Evolutionary conservation across 495 filamentous ascomycete genomes (phyloP).

Genomic region (Chaetomium tenue): DNA sequence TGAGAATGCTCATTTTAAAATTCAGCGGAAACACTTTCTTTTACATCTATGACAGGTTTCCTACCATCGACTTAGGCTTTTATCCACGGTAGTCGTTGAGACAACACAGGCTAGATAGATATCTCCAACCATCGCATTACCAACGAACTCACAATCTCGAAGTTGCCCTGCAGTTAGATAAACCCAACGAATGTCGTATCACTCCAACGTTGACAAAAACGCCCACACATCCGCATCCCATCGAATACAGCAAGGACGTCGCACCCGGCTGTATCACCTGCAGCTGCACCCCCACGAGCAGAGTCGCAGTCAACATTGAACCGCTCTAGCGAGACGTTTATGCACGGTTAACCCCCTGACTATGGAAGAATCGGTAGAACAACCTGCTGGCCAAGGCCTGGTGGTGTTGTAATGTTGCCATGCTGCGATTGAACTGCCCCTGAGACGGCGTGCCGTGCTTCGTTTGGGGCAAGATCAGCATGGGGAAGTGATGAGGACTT

Average conservation of each 20-base stretch:
- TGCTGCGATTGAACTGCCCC: neutral
- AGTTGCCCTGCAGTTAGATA: no score
- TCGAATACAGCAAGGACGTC: neutral
- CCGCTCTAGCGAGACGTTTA: neutral
- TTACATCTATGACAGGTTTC: no score
- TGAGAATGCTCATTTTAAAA: no score
- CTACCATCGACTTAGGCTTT: no score
- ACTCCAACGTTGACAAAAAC: no score
- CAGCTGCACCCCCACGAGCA: no score
- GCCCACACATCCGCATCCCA: neutral
- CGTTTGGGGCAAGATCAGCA: neutral
- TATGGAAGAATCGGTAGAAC: slow-evolving; percentile 1
- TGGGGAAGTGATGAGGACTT: neutral
- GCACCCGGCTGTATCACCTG: neutral
- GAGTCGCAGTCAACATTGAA: neutral
- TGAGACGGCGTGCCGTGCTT: neutral
- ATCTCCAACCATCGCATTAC: no score
- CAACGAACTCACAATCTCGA: no score
- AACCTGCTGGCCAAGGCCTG: neutral
- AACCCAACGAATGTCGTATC: no score
- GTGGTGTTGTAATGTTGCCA: slow-evolving; percentile 2
- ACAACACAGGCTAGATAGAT: no score
- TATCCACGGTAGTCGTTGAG: no score
- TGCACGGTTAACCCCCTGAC: neutral
- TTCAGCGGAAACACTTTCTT: no score